Evolutionary conservation across 768 basidiomycete genomes (phyloP), one percentile per base, ranked within the genome.

Genomic region (Termitomyces sp.): DNA sequence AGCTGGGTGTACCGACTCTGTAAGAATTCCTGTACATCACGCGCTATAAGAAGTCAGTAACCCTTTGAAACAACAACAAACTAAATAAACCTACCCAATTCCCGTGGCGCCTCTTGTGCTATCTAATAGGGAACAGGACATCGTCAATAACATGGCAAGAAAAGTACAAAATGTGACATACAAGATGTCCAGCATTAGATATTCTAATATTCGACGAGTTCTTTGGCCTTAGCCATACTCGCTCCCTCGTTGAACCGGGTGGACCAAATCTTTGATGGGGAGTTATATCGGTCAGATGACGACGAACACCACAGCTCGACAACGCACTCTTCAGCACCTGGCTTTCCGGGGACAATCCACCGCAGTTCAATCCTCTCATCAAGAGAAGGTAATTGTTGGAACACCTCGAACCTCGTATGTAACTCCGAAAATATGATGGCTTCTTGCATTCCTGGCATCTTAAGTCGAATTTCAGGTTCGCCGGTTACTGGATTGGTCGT

Each of bases 391-490:
- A 83, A 52, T n/a, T 71, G 67, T 18, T 76, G 70, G 63, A 71
- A 82, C 12, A 73, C 77, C 54, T 80, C 79, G 47, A 72, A 76
- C 35, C 70, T 64, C 0, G 75, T 77, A 50, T 66, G 70, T 7
- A 65, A 67, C 55, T 87, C 87, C 0, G 77, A 71, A 69, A 89
- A 90, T 14, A 81, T 74, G 5, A 81, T 67, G 3, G 82, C 86
- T 71, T 93, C 91, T 64, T 84, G 85, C 8, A 88, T 62, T 3
- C 79, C 78, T 1, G 84, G 72, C 79, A 81, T 90, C 70, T 91
- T 92, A 47, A 93, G 80, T 47, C 68, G 75, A 10, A 84, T 78
- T 2, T 74, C 71, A 0, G 79, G 78, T n/a, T 66, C 63, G 12
- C 67, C 67, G 5, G 64, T 47, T 26, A 28, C 28, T 0, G 70